Evolutionary conservation across 352 stramenopile genomes (phyloP).

Genomic region (Phytopythium oedochilum): DNA sequence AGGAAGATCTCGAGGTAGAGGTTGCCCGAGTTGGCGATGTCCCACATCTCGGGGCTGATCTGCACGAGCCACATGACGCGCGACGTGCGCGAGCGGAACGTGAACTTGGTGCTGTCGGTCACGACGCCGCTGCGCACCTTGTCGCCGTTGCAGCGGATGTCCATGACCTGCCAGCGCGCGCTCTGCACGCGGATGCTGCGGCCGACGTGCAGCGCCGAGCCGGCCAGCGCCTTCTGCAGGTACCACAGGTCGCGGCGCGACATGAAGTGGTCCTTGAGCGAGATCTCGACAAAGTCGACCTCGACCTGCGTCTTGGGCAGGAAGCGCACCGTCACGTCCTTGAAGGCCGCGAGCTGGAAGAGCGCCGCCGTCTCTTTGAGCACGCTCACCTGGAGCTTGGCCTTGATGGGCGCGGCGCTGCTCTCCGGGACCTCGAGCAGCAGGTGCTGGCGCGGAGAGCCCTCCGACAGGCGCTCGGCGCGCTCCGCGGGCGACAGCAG

Average conservation of each 20-base stretch:
- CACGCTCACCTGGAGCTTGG: slow-evolving; percentile 78
- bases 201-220: slow-evolving; percentile 67
- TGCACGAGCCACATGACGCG: slow-evolving; percentile 98
- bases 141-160: slow-evolving; percentile 82
- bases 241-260: slow-evolving; percentile 91
- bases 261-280: slow-evolving; percentile 91
- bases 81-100: slow-evolving; percentile 92
- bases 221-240: slow-evolving; percentile 62
- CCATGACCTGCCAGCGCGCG: slow-evolving; percentile 83
- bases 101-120: slow-evolving; percentile 95
- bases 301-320: slow-evolving; percentile 69
- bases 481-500: slow-evolving; percentile 20
- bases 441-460: slow-evolving; percentile 54
- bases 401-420: slow-evolving; percentile 59
- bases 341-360: slow-evolving; percentile 71
- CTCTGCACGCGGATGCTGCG: slow-evolving; percentile 76
- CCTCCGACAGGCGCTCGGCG: slow-evolving; percentile 16
- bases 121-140: slow-evolving; percentile 92
- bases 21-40: slow-evolving; percentile 86
- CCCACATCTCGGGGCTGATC: slow-evolving; percentile 94
- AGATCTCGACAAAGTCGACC: slow-evolving; percentile 89
- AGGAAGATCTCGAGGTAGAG: slow-evolving; percentile 92
- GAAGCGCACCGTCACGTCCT: slow-evolving; percentile 81
- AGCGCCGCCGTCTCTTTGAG: slow-evolving; percentile 73
- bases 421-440: slow-evolving; percentile 73